Conservation (phyloP, 2,329 filamentous ascomycete species). For the Sporothrix sp. region DNA sequence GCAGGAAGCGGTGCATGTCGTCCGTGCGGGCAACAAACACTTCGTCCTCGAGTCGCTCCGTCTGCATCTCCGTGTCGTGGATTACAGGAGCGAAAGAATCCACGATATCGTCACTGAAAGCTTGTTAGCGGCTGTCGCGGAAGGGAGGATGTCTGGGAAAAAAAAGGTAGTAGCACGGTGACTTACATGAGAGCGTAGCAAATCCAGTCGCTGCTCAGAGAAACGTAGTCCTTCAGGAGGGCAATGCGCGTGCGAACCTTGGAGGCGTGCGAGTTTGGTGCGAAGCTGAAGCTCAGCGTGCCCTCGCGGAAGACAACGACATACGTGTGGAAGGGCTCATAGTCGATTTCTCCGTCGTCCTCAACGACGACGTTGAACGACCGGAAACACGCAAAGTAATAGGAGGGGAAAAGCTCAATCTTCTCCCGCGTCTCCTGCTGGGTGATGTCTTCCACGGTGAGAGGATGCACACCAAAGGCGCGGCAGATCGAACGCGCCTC, state of each 20-base stretch:
- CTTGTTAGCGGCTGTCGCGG: constrained; percentile 20
- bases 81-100: constrained; percentile 91
- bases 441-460: constrained; percentile 93
- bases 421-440: constrained; percentile 96
- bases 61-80: constrained; percentile 73
- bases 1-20: constrained; percentile 79
- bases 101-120: constrained; percentile 77
- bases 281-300: constrained; percentile 88
- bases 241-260: constrained; percentile 89
- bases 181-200: constrained; percentile 93
- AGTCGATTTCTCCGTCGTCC: constrained; percentile 67
- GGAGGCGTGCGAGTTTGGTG: constrained; percentile 73
- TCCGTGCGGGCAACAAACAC: constrained; percentile 88
- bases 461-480: constrained; percentile 87
- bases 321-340: constrained; percentile 93
- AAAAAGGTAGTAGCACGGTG: no score
- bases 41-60: constrained; percentile 88
- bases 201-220: constrained; percentile 94
- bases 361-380: constrained; percentile 78
- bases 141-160: not conserved
- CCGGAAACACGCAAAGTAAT: constrained; percentile 97
- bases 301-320: constrained; percentile 95
- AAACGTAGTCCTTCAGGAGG: constrained; percentile 87
- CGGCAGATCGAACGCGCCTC: constrained; percentile 83
- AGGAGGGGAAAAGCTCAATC: constrained; percentile 93